Conservation (phyloP, 306 rosid species). For the Lagenaria siceraria region DNA sequence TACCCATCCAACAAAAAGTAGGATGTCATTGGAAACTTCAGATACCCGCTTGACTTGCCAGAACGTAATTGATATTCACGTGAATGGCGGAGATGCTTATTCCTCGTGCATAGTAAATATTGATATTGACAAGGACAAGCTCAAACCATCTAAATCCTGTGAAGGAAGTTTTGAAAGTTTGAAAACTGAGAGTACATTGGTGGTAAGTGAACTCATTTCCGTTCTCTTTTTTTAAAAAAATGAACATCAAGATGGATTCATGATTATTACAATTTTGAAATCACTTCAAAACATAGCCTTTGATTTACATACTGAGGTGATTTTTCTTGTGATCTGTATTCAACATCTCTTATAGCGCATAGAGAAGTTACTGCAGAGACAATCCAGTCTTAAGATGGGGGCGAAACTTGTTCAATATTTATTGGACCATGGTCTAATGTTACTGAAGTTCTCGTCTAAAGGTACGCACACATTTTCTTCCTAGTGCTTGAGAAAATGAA, state of each 20-base stretch:
- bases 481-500: not conserved
- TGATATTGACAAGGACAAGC: conserved; percentile 40
- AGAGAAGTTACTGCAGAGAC: conserved; percentile 65
- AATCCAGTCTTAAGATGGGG: conserved; percentile 45
- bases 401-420: conserved; percentile 46
- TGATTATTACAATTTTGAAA: not conserved
- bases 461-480: conserved; percentile 22
- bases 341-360: conserved; percentile 23
- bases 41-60: conserved; percentile 43
- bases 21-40: conserved; percentile 31
- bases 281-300: not conserved
- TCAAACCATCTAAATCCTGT: conserved; percentile 32
- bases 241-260: not conserved
- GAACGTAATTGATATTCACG: conserved; percentile 41
- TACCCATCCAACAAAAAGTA: conserved; percentile 39
- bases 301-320: not conserved
- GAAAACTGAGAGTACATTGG: conserved; percentile 39
- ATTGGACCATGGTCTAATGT: conserved; percentile 22
- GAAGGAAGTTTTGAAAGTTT: conserved; percentile 47
- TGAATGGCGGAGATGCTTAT: conserved; percentile 31
- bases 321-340: conserved; percentile 6
- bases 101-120: conserved; percentile 54
- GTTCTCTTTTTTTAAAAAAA: not conserved
- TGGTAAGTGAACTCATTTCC: conserved; percentile 33
- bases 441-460: conserved; percentile 27